These are phyloP conservation scores for Fragilaria crotonensis DNA, from an alignment of 108 stramenopile genomes.

Conservation along the genomic window DNA sequence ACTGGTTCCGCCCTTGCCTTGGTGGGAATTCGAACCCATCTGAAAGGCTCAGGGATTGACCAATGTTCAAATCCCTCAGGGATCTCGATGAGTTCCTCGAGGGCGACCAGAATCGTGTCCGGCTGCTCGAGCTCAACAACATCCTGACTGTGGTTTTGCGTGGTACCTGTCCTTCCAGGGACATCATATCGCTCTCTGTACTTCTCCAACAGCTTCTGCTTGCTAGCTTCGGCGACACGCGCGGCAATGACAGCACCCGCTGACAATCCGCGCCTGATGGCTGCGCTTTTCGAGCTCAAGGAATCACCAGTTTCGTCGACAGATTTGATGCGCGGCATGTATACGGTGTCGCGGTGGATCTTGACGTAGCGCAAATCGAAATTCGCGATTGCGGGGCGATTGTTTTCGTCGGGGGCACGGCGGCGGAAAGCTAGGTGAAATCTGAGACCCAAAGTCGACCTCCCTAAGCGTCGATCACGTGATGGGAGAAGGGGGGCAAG, in stretches of 20 bases:
- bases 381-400: constrained; percentile 65
- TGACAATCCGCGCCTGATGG: background rate
- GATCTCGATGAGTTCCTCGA: constrained; percentile 5
- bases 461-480: constrained; percentile 16
- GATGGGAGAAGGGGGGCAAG: background rate
- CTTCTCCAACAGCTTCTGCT: constrained; percentile 20
- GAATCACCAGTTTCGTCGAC: background rate
- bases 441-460: background rate
- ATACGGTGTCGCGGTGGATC: constrained; percentile 40
- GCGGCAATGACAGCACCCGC: background rate
- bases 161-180: background rate
- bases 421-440: constrained; percentile 53
- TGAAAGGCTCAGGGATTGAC: constrained; percentile 56
- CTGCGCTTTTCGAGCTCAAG: background rate
- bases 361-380: constrained; percentile 48
- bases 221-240: constrained; percentile 30
- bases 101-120: background rate
- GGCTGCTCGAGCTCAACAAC: background rate
- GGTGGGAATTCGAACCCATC: constrained; percentile 32
- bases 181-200: background rate
- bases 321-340: background rate
- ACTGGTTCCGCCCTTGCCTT: constrained; percentile 4
- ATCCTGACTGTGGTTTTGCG: background rate
- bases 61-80: constrained; percentile 66
- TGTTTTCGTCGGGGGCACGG: constrained; percentile 33